Evolutionary conservation across 306 rosid genomes (phyloP).

Genomic region (Trifolium pratense): DNA sequence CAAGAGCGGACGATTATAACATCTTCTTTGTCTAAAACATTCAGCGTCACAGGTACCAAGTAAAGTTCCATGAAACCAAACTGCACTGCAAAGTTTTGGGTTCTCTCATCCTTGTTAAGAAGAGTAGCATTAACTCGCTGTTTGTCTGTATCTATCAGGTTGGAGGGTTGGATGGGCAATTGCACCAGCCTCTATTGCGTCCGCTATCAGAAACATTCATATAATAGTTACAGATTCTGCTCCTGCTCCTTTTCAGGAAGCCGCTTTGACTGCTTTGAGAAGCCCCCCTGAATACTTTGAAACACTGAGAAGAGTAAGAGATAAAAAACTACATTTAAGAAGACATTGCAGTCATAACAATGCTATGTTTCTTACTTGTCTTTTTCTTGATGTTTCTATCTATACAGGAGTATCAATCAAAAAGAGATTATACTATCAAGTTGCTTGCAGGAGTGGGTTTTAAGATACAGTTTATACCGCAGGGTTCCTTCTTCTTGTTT

Average conservation of each 20-base stretch:
- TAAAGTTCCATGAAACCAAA: conserved; percentile 38
- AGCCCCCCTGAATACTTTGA: conserved; percentile 73
- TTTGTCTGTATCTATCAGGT: conserved; percentile 56
- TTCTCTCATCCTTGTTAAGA: conserved; percentile 11
- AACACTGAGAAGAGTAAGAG: conserved; percentile 62
- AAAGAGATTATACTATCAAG: conserved; percentile 67
- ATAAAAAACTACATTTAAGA: conserved; percentile 14
- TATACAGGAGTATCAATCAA: conserved; percentile 76
- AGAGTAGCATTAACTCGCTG: conserved; percentile 25
- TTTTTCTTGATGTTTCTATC: conserved; percentile 24
- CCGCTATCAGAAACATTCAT: conserved; percentile 84
- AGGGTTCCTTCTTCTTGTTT: conserved; percentile 77
- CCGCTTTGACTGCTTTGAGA: conserved; percentile 77
- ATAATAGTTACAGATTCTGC: conserved; percentile 69
- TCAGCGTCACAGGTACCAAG: conserved; percentile 83
- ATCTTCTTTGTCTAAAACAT: conserved; percentile 84
- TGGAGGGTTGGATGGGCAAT: conserved; percentile 98
- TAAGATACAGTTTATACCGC: conserved; percentile 74
- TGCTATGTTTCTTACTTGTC: conserved; percentile 14
- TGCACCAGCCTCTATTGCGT: conserved; percentile 73
- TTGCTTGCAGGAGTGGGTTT: conserved; percentile 69
- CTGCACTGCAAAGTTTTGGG: not conserved
- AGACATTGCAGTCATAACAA: not conserved
- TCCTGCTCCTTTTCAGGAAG: conserved; percentile 94
- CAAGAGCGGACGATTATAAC: conserved; percentile 78